Conservation (phyloP, 2,329 filamentous ascomycete species). For the Aspergillus nomiae region DNA sequence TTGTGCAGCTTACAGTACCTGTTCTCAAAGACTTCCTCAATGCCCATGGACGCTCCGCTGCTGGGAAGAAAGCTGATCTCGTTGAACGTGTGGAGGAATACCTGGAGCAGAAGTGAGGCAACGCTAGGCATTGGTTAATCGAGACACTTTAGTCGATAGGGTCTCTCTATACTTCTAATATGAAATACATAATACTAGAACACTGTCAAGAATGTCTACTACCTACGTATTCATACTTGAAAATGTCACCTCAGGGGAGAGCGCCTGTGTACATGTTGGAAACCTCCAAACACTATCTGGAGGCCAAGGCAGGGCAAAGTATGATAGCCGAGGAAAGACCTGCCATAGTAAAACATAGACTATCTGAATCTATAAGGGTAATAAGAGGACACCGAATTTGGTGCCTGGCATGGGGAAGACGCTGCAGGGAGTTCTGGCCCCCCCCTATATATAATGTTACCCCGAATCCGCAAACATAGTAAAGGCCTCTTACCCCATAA, state of each 20-base stretch:
- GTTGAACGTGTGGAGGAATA: conserved; percentile 53
- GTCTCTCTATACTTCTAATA: background rate
- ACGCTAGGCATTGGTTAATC: background rate
- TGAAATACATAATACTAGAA: background rate
- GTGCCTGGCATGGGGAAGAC: too few species aligned
- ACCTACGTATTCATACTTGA: background rate
- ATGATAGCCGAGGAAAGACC: too few species aligned
- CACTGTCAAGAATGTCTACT: background rate
- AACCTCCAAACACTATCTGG: background rate
- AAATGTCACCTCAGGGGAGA: background rate
- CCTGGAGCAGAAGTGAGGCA: conserved; percentile 46
- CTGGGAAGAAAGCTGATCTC: conserved; percentile 54
- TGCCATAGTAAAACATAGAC: too few species aligned
- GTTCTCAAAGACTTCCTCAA: conserved; percentile 50
- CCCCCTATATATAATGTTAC: background rate
- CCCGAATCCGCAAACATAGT: too few species aligned
- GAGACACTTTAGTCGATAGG: background rate
- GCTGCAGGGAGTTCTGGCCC: background rate
- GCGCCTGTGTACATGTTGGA: background rate
- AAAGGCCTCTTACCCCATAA: too few species aligned
- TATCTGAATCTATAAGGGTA: too few species aligned
- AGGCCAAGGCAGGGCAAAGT: background rate
- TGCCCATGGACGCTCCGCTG: conserved; percentile 43
- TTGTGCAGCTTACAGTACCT: conserved; percentile 46
- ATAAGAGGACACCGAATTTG: too few species aligned